A percentile compares a stretch with the other conserved stretches of the same genome.
These are phyloP conservation scores for Sphaerulina vaccinii DNA, from an alignment of 2,329 filamentous ascomycete species.

Conservation along the genomic window DNA sequence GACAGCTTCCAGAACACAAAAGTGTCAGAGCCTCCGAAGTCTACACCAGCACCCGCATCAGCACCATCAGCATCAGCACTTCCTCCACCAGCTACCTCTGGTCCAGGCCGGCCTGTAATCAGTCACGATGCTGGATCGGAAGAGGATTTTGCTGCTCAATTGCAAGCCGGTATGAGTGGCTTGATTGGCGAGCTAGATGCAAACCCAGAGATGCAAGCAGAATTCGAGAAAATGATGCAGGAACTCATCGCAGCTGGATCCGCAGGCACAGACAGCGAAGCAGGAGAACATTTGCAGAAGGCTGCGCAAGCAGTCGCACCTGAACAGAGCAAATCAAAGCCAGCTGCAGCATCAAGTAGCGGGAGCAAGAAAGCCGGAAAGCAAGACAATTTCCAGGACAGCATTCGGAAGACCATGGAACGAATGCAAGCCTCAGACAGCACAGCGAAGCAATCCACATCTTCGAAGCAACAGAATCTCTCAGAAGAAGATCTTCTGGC, in stretches of 20 bases:
- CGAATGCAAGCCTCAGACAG: conserved; percentile 89
- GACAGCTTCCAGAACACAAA: conserved; percentile 76
- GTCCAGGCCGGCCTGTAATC: conserved; percentile 36
- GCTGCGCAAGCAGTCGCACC: conserved; percentile 34
- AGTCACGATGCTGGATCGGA: conserved; percentile 46
- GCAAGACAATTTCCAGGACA: conserved; percentile 76
- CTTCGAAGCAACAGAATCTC: conserved; percentile 50
- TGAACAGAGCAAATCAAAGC: conserved; percentile 22
- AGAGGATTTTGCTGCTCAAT: conserved; percentile 76
- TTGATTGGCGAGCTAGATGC: conserved; percentile 69
- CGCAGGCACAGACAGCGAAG: conserved; percentile 36
- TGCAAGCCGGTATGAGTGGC: conserved; percentile 88
- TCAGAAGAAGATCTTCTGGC: conserved; percentile 77
- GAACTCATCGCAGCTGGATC: conserved; percentile 55
- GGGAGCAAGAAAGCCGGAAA: conserved; percentile 13
- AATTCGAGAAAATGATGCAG: conserved; percentile 60
- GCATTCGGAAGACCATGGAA: conserved; percentile 90
- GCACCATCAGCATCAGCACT: conserved; percentile 30
- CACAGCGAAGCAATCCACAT: conserved; percentile 75
- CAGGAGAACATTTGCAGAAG: conserved; percentile 35
- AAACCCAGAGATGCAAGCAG: conserved; percentile 66
- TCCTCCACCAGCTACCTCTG: conserved; percentile 40
- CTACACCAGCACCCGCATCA: conserved; percentile 28
- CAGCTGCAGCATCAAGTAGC: conserved; percentile 4
- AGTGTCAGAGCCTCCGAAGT: conserved; percentile 44